A percentile compares a stretch with the other conserved stretches of the same genome.
phyloP scores from a whole-genome alignment of 1,284 basidiomycete species.

The Ceratobasidium sp. region DNA sequence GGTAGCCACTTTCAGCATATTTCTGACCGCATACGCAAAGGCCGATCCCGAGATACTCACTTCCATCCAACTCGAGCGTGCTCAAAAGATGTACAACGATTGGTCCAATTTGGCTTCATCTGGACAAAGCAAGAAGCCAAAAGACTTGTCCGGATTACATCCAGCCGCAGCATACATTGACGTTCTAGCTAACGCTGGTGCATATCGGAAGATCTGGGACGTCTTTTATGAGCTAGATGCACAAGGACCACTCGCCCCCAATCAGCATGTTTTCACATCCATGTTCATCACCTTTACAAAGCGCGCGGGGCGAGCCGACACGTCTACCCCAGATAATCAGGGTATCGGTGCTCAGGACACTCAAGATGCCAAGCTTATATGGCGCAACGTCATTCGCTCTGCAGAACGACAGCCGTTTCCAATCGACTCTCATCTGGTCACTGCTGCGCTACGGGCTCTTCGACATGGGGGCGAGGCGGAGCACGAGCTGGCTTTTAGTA shows the following conservation, averaged over 20 bases:
- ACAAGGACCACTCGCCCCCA: conserved; percentile 66
- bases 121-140: neutral
- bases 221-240: conserved; percentile 71
- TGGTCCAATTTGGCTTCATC: neutral
- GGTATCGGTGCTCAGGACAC: conserved; percentile 50
- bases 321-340: neutral
- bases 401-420: conserved; percentile 58
- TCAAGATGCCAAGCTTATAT: conserved; percentile 71
- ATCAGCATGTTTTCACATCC: conserved; percentile 66
- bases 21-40: conserved; percentile 68
- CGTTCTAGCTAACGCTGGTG: conserved; percentile 66
- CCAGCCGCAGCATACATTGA: conserved; percentile 68
- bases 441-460: conserved; percentile 63
- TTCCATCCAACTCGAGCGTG: conserved; percentile 67
- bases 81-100: conserved; percentile 63
- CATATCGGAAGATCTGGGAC: conserved; percentile 73
- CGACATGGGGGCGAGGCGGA: conserved; percentile 65
- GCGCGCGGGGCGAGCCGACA: conserved; percentile 45
- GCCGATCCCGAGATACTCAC: conserved; percentile 66
- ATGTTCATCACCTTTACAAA: conserved; percentile 66
- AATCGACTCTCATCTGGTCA: conserved; percentile 64
- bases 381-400: conserved; percentile 68
- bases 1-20: conserved; percentile 68
- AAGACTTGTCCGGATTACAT: conserved; percentile 45
- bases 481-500: conserved; percentile 68